Evolutionary conservation across 2,329 filamentous ascomycete species (phyloP).

Genomic region (Diaporthe ampelina): DNA sequence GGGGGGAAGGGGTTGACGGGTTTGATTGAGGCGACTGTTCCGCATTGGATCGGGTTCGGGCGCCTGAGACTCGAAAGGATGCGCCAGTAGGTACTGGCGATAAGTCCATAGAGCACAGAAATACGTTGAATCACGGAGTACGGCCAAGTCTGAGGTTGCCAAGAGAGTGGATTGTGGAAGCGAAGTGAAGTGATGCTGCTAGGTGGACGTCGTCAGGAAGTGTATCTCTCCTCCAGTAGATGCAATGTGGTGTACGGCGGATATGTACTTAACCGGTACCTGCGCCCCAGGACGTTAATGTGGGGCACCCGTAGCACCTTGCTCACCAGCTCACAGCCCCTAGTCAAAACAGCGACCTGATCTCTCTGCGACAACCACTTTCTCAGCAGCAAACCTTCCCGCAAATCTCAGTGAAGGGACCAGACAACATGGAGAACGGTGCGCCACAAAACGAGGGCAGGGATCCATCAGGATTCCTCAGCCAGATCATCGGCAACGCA

Average conservation of each 20-base stretch:
- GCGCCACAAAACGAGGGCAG: slow-evolving; percentile 79
- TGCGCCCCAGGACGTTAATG: background rate
- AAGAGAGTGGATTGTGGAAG: background rate
- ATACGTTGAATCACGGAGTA: background rate
- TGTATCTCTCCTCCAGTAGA: background rate
- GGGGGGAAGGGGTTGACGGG: too few species aligned
- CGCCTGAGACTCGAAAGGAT: background rate
- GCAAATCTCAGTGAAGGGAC: background rate
- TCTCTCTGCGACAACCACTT: background rate
- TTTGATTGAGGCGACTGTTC: background rate
- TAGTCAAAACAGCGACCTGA: background rate
- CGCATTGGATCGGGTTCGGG: background rate
- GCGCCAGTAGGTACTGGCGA: too few species aligned
- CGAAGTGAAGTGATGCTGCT: background rate
- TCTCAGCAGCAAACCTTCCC: background rate
- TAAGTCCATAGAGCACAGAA: background rate
- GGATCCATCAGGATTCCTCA: slow-evolving; percentile 93
- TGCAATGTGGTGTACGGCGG: background rate
- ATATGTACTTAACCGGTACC: slow-evolving; percentile 7
- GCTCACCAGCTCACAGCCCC: slow-evolving; percentile 8
- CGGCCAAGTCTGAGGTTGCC: background rate
- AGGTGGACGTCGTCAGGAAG: background rate
- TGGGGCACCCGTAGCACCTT: slow-evolving; percentile 17
- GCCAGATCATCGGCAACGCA: slow-evolving; percentile 92
- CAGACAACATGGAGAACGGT: slow-evolving; percentile 82